These are phyloP conservation scores for Thielaviopsis ethacetica DNA, from an alignment of 2,329 filamentous ascomycete species.

Conservation along the genomic window DNA sequence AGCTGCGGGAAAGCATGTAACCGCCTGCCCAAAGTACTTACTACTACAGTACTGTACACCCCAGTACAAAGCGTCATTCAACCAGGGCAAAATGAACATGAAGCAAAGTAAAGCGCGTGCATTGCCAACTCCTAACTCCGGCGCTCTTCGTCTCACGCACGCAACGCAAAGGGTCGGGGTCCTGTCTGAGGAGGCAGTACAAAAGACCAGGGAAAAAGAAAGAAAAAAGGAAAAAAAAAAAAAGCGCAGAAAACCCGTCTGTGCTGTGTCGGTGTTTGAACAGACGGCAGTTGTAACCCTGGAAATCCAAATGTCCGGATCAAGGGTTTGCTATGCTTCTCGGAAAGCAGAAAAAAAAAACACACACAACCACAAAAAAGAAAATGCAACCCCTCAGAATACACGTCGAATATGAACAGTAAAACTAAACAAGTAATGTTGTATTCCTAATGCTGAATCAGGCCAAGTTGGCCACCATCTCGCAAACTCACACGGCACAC, in stretches of 20 bases:
- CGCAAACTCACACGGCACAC: neutral
- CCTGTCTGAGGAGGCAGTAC: neutral
- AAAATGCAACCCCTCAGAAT: no score
- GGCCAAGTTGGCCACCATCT: neutral
- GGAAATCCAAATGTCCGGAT: neutral
- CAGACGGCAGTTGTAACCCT: neutral
- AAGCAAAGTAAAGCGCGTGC: neutral
- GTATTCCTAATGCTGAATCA: neutral
- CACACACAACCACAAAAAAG: no score
- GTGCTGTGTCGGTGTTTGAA: neutral
- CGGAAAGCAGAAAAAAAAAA: no score
- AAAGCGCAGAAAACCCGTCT: neutral
- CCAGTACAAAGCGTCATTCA: neutral
- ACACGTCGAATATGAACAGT: neutral
- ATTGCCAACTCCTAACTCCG: neutral
- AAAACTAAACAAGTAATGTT: neutral
- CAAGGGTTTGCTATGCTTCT: neutral
- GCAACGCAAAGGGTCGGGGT: neutral
- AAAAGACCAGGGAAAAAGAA: neutral
- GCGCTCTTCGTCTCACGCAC: neutral
- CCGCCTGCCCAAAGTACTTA: neutral
- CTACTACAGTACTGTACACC: neutral
- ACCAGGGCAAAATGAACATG: neutral
- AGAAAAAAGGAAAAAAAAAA: neutral
- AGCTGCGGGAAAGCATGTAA: neutral